Evolutionary conservation across 306 rosid species (phyloP), one percentile per base, ranked within the genome.

Genomic region (Casuarina glauca): DNA sequence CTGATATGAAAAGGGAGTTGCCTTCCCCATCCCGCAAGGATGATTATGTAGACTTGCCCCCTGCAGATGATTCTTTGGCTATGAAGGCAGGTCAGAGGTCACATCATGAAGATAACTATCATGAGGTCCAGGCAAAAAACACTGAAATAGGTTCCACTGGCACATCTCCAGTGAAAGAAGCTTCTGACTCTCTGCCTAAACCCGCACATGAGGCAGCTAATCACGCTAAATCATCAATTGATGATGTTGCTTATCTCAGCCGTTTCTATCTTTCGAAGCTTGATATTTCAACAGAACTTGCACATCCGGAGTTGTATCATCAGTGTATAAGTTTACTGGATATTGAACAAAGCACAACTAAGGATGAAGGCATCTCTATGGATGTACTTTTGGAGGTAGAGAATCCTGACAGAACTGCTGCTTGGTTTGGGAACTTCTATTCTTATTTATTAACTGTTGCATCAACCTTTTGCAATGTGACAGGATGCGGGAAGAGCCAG

Each of bases 191-290:
- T 73, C 32, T 55, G 2, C 74, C 89, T 70, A 74, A 83, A 67
- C 50, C 76, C 72, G 63, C 75, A 54, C 61, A 39, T 58, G 93
- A 85, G 86, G 82, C 79, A 73, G 77, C 81, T 66, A 90, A 81
- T 75, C 52, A 84, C 49, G 73, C 81, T 4, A 83, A 74, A 60
- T 76, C 53, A 39, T 79, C 85, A 53, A 82, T 73, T 20, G 89
- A 85, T 81, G 83, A 78, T 71, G 72, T 79, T 81, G 80, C 88
- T 60, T 80, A 73, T 79, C 76, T 93, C 63, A 88, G 93, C 61
- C 86, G 82, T 74, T 84, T 89, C 81, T 96, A 96, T 86, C 96
- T 96, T 68, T 87, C 98, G 74, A 93, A 88, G 88, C 96, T 96
- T 75, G 95, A 93, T 82, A 91, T 96, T 81, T 96, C 99, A 38